Conservation (phyloP, 179 eudicot species). For the Spinacia oleracea region DNA sequence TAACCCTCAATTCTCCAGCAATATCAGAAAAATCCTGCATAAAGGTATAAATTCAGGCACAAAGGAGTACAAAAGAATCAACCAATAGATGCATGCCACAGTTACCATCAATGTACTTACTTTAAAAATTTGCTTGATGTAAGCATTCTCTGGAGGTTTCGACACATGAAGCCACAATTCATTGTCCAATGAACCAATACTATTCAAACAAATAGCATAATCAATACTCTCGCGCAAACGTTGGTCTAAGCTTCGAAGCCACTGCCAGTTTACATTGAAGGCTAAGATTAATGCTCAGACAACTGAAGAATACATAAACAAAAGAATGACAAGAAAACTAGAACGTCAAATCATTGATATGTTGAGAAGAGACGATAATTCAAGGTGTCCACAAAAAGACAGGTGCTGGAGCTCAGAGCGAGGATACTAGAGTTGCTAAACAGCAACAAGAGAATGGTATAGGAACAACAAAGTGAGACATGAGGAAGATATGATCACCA, state of each 20-base stretch:
- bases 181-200: constrained; percentile 70
- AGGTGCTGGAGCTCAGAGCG: neutral
- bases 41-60: constrained; percentile 20
- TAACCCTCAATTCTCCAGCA: constrained; percentile 70
- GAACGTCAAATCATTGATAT: constrained; percentile 3
- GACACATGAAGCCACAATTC: constrained; percentile 93
- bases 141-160: constrained; percentile 95
- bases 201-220: constrained; percentile 91
- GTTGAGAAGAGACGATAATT: neutral
- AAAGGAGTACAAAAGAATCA: constrained; percentile 17
- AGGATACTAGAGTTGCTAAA: neutral
- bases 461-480: neutral
- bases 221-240: constrained; percentile 93
- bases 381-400: constrained; percentile 4
- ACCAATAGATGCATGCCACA: neutral
- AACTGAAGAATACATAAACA: constrained; percentile 7
- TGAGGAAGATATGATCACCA: neutral
- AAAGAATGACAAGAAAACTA: neutral
- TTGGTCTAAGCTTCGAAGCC: constrained; percentile 96
- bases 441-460: neutral
- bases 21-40: constrained; percentile 78
- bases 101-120: constrained; percentile 34
- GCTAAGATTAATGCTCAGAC: constrained; percentile 12
- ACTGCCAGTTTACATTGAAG: constrained; percentile 43
- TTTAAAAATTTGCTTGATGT: constrained; percentile 81